Base-by-base conservation (phyloP, 257 asterid species). In the Perilla frutescens region DNA sequence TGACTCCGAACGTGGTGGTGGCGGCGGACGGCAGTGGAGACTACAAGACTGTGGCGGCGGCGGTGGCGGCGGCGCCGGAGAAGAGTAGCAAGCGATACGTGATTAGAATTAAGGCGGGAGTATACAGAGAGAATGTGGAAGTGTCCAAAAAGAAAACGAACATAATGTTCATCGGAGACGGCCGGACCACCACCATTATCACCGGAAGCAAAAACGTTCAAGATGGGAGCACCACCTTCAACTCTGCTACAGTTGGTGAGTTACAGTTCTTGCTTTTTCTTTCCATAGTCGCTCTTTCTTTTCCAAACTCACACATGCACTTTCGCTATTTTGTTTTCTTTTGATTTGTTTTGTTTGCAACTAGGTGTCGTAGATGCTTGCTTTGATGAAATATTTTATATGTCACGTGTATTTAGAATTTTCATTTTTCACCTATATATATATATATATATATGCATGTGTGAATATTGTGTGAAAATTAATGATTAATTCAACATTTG, bases 1-100 rank as follows among this genome's bases (percentile, higher is more conserved):
- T 91, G 68, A 81, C 71, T 3, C 83, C 97, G 0, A 36, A 93
- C 59, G 97, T 81, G 63, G 87, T 83, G 58, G 98, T 93, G 75
- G 98, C 98, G 13, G 93, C 96, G 4, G 98, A 93, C 62, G 98
- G 98, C 0, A 89, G 91, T 4, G 98, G 98, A 0, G 29, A 93
- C 75, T 84, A 68, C 73, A 80, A 77, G 77, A 91, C 96, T 0
- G 87, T 93, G 39, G 26, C 92, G 43, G 96, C 85, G 65, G 98
- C 98, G 1, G 96, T 93, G 67, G 93, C 87, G 14, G 93, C 88
- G 7, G 98, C 97, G 11, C 98, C 98, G 72, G 76, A 62, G 63
- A 86, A 55, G 80, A 89, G 97, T 4, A 85, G 74, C 40, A 48
- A 31, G 75, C 76, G 97, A 37, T 89, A 86, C 49, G 81, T 93